These are phyloP conservation scores for Phytophthora gonapodyides DNA, from an alignment of 352 stramenopile species.

Conservation along the genomic window DNA sequence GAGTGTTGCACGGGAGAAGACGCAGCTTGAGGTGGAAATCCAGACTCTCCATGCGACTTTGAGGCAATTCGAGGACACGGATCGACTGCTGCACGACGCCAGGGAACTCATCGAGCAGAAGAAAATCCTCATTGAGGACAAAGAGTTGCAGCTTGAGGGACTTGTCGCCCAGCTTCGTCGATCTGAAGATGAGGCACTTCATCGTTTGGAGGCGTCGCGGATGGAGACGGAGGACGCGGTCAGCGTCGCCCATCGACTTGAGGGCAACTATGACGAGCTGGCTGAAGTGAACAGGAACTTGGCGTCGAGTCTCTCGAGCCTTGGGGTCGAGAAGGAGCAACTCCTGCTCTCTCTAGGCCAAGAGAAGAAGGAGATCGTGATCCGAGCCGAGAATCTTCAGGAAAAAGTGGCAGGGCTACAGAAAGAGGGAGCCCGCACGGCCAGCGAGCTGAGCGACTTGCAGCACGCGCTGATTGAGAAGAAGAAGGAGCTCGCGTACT, in stretches of 20 bases:
- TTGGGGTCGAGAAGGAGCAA: slow-evolving; percentile 30
- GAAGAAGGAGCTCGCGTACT: slow-evolving; percentile 31
- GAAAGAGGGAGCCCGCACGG: slow-evolving; percentile 21
- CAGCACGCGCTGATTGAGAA: slow-evolving; percentile 32
- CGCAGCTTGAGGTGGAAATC: slow-evolving; percentile 21
- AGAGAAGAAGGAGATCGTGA: slow-evolving; percentile 30
- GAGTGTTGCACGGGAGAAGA: slow-evolving; percentile 22
- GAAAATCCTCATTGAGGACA: slow-evolving; percentile 19
- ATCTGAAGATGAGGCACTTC: slow-evolving; percentile 14
- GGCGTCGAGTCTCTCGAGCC: slow-evolving; percentile 8
- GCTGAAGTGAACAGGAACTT: slow-evolving; percentile 5
- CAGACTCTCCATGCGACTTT: slow-evolving; percentile 13
- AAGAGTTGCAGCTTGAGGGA: slow-evolving; percentile 12
- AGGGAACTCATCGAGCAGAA: slow-evolving; percentile 23
- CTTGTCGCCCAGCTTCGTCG: slow-evolving; percentile 9
- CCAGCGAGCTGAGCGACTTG: slow-evolving; percentile 23
- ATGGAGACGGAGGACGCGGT: slow-evolving; percentile 25
- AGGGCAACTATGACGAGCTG: slow-evolving; percentile 10
- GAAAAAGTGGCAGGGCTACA: slow-evolving; percentile 29
- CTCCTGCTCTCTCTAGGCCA: slow-evolving; percentile 26
- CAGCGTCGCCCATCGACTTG: slow-evolving; percentile 7
- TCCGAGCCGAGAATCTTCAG: slow-evolving; percentile 27
- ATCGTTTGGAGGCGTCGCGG: slow-evolving; percentile 11
- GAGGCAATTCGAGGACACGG: slow-evolving; percentile 15
- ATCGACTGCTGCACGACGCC: slow-evolving; percentile 19